phyloP scores from a whole-genome alignment of 805 yeast genomes.

The Barnettozyma pratensis region DNA sequence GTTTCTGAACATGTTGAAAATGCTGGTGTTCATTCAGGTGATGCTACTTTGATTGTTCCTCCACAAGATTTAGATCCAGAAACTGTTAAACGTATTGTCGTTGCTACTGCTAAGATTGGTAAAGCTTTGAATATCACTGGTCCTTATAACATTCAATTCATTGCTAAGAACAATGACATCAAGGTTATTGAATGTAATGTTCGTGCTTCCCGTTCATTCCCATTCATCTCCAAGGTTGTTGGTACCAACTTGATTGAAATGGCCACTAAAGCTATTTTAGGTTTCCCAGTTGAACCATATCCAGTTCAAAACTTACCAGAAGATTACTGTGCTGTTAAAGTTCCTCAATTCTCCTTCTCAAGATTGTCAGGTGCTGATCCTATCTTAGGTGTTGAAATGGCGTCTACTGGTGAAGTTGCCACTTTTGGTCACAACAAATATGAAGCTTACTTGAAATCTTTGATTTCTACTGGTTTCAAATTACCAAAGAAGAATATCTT shows the following conservation, averaged over 20 bases:
- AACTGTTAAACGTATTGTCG: conserved; percentile 86
- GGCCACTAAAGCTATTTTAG: conserved; percentile 95
- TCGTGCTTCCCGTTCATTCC: conserved; percentile 99
- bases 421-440: conserved; percentile 93
- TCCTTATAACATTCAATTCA: conserved; percentile 95
- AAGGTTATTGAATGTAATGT: conserved; percentile 98
- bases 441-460: conserved; percentile 94
- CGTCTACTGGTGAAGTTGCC: conserved; percentile 98
- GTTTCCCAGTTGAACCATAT: conserved; percentile 80
- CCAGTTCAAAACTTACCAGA: conserved; percentile 87
- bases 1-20: conserved; percentile 98
- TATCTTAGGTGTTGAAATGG: conserved; percentile 97
- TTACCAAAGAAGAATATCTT: conserved; percentile 92
- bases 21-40: conserved; percentile 99
- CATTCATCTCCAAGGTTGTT: conserved; percentile 95
- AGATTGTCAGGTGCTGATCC: conserved; percentile 98
- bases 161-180: conserved; percentile 91
- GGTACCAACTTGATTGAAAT: conserved; percentile 95
- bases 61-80: conserved; percentile 93
- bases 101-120: conserved; percentile 94
- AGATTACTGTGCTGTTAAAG: conserved; percentile 93
- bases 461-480: conserved; percentile 92
- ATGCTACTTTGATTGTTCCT: conserved; percentile 94
- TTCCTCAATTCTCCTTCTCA: conserved; percentile 96
- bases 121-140: conserved; percentile 93